Conservation (phyloP, 352 stramenopile genomes). For the Pythium sp. region DNA sequence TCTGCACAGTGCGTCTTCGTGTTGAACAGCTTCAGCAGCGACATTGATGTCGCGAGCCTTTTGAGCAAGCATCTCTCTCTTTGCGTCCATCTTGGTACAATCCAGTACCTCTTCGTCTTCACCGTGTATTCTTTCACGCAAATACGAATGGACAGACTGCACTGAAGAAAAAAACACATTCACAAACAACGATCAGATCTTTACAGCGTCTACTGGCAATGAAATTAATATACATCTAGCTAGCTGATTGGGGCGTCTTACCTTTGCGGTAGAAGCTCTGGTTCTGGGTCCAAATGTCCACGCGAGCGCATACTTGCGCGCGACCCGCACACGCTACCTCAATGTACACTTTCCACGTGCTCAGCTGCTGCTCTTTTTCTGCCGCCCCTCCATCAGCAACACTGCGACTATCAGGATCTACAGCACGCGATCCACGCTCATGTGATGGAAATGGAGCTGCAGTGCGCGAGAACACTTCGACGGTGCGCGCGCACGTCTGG, state of each 20-base stretch:
- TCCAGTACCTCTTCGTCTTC: constrained; percentile 11
- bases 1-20: background rate
- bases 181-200: background rate
- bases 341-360: constrained; percentile 12
- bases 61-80: background rate
- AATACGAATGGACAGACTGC: constrained; percentile 22
- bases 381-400: background rate
- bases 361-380: background rate
- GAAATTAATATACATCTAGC: background rate
- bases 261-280: constrained; percentile 11
- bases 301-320: constrained; percentile 7
- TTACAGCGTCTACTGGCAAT: background rate
- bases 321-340: constrained; percentile 9
- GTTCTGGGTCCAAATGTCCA: constrained; percentile 10
- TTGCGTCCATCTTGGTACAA: background rate
- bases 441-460: background rate
- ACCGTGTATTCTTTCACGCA: constrained; percentile 10
- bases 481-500: background rate
- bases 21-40: constrained; percentile 11
- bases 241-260: background rate
- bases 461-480: constrained; percentile 7
- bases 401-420: background rate
- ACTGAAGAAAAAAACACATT: constrained; percentile 23
- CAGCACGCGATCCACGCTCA: background rate
- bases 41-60: background rate